A percentile compares a stretch with the other conserved stretches of the same genome.
Conservation (phyloP, 2,329 filamentous ascomycete species). For the Fusarium pseudonygamai region DNA sequence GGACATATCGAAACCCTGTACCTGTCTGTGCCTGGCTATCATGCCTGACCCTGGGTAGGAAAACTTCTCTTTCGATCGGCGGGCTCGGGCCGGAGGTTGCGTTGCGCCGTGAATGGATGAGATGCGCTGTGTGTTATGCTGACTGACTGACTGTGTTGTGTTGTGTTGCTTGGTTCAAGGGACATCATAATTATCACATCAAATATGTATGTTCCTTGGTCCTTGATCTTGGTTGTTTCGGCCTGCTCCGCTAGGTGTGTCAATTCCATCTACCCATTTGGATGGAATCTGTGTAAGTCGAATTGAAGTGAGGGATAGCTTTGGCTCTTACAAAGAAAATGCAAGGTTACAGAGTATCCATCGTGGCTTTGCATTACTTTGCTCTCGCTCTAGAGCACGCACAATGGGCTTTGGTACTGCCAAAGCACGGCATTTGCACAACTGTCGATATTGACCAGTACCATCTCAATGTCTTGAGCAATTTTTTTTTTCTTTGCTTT, state of each 20-base stretch:
- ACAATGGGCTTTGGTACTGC: background rate
- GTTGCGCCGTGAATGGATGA: background rate
- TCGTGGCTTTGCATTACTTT: constrained; percentile 19
- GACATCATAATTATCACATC: background rate
- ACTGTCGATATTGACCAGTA: constrained; percentile 10
- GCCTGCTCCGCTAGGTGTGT: constrained; percentile 14
- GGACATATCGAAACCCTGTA: constrained; percentile 8
- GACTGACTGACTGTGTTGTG: background rate
- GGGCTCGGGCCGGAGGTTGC: constrained; percentile 28
- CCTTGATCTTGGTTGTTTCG: constrained; percentile 8
- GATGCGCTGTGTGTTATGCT: background rate
- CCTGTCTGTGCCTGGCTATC: constrained; percentile 18
- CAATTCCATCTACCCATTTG: background rate
- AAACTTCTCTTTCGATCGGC: constrained; percentile 28
- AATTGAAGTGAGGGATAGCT: background rate
- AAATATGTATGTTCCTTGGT: background rate
- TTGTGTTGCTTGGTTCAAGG: constrained; percentile 15
- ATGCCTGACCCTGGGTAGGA: background rate
- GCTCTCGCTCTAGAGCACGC: background rate
- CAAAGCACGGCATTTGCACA: constrained; percentile 28
- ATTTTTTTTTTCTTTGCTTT: constrained; percentile 12
- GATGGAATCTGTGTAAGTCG: background rate
- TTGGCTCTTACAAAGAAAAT: background rate
- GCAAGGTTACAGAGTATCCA: constrained; percentile 7
- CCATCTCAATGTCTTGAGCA: constrained; percentile 3